A percentile compares a stretch with the other conserved stretches of the same genome.
Evolutionary conservation across 164 flowering plant species (phyloP).

Genomic region (Annona cherimola): DNA sequence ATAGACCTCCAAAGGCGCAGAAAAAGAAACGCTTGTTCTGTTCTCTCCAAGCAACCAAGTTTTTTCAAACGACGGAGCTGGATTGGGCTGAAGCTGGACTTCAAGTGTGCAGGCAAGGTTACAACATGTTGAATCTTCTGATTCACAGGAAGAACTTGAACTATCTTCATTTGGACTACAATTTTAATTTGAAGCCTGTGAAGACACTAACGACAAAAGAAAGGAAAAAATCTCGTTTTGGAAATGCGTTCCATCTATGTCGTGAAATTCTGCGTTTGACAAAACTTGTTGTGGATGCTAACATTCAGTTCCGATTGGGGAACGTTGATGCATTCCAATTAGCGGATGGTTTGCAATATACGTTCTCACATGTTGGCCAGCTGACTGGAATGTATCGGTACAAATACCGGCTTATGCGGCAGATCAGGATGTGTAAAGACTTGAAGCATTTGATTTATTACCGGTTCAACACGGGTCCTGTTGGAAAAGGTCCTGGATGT

Average conservation of each 20-base stretch:
- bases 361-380: conserved; percentile 98
- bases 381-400: conserved; percentile 99
- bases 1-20: conserved; percentile 98
- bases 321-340: conserved; percentile 98
- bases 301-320: conserved; percentile 93
- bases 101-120: conserved; percentile 98
- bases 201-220: conserved; percentile 98
- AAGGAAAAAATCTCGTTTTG: conserved; percentile 96
- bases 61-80: conserved; percentile 91
- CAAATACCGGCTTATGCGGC: conserved; percentile 94
- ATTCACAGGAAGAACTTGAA: conserved; percentile 95
- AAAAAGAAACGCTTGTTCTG: conserved; percentile 95
- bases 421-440: conserved; percentile 98
- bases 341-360: conserved; percentile 98
- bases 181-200: conserved; percentile 95
- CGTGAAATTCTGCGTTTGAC: conserved; percentile 96
- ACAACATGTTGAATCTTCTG: conserved; percentile 96
- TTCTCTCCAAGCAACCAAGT: conserved; percentile 90
- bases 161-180: conserved; percentile 96
- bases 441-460: conserved; percentile 95
- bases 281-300: conserved; percentile 98
- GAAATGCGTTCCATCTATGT: conserved; percentile 98
- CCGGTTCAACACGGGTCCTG: conserved; percentile 98
- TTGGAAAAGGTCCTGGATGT: conserved; percentile 99
- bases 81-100: conserved; percentile 99